Percentiles rank a stretch among this genome's conserved stretches.
These are phyloP conservation scores for Cyclotella choctawhatcheeana DNA, from an alignment of 108 stramenopile genomes.

Conservation along the genomic window DNA sequence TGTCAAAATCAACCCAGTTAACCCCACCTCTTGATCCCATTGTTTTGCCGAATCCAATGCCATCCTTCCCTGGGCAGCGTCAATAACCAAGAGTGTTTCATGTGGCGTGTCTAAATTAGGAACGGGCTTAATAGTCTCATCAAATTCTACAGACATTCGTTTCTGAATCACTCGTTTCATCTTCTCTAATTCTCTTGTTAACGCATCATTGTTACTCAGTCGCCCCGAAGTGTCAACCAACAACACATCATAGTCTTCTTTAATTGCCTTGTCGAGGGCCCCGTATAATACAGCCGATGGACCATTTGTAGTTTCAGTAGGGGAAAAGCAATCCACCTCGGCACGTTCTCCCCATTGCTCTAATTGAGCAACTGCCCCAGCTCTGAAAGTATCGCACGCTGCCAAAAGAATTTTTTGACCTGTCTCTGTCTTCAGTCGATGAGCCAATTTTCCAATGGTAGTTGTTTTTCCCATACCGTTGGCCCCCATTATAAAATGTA, in stretches of 20 bases:
- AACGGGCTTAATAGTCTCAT: constrained; percentile 55
- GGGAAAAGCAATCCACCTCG: constrained; percentile 83
- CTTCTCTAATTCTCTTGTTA: constrained; percentile 87
- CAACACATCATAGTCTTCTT: constrained; percentile 84
- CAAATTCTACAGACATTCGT: constrained; percentile 59
- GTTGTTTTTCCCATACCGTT: constrained; percentile 97
- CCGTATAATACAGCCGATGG: constrained; percentile 79
- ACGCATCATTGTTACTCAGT: constrained; percentile 89
- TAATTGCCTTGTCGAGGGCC: constrained; percentile 78
- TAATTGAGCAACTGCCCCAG: constrained; percentile 94
- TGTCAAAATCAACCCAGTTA: constrained; percentile 91
- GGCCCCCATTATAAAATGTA: constrained; percentile 84
- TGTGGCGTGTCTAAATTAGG: constrained; percentile 81
- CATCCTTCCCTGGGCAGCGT: constrained; percentile 95
- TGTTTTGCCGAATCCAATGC: constrained; percentile 91
- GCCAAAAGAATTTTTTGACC: constrained; percentile 89
- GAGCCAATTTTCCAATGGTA: constrained; percentile 94
- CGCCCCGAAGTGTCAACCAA: constrained; percentile 94
- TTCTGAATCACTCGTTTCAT: constrained; percentile 92
- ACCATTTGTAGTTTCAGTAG: constrained; percentile 59
- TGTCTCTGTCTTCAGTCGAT: constrained; percentile 78
- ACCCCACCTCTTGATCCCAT: constrained; percentile 89
- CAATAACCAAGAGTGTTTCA: constrained; percentile 93
- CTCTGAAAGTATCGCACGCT: constrained; percentile 96
- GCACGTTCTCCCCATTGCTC: constrained; percentile 91